Evolutionary conservation across 2,329 filamentous ascomycete species (phyloP), one percentile per base, ranked within the genome.

Genomic region (Amesomyces nigricolor): DNA sequence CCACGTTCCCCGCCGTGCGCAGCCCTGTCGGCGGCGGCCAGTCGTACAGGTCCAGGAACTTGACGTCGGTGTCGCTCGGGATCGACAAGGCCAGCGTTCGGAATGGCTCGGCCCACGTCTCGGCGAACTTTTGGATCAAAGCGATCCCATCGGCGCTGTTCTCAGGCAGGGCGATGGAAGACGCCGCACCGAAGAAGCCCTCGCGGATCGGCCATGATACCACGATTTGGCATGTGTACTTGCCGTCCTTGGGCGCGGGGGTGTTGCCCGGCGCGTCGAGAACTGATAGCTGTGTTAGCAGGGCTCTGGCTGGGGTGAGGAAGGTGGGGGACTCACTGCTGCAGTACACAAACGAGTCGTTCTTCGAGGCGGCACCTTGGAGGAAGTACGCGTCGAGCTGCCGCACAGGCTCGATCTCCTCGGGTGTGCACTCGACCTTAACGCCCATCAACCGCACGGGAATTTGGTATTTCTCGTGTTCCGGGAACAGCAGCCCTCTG

Each of bases 361-460:
- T 76, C 26, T 71, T 66, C 0, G 80, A 78, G 38, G 81, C 73
- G 0, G 74, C 73, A 0, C 79, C 79, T 49, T 82, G 79, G 17
- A 82, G 71, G 48, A 82, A 79, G 42, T 75, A 79, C 0, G 79
- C 75, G 51, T 83, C 80, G 0, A 81, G 71, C 1, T 67, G 67
- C 5, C 70, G 68, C 2, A 80, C 68, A 0, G 72, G 71, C 1
- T 66, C 64, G 16, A 77, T 70, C 39, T 78, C 66, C 14, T 72
- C 68, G 0, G 70, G 65, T 0, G 72, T 68, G 35, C 77, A 72
- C 0, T 71, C 61, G 6, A 75, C 62, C 42, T 72, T 76, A 9
- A 73, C 69, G 2, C 80, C 79, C 2, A 81, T 66, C 45, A 80
- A 64, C 32, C 75, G 69, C 3, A 81, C 70, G 1, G 78, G 78